Evolutionary conservation across 1,284 basidiomycete genomes (phyloP).

Genomic region (Bjerkandera adusta): DNA sequence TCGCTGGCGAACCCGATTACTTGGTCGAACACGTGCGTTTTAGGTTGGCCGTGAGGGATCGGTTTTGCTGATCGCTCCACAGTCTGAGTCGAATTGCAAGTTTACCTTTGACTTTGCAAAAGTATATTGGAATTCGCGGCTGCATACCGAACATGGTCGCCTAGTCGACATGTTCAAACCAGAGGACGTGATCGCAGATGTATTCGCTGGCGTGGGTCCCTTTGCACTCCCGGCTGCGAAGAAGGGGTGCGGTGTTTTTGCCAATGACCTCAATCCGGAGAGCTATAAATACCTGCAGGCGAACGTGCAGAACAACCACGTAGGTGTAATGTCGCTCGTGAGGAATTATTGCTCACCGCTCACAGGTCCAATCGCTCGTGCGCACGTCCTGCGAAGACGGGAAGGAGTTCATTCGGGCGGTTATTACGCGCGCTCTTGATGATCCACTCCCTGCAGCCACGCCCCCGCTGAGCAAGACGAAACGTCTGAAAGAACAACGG

Average conservation of each 20-base stretch:
- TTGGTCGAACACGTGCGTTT: constrained; percentile 78
- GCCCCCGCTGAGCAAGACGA: constrained; percentile 47
- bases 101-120: constrained; percentile 95
- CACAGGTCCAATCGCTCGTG: constrained; percentile 67
- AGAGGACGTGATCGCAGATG: constrained; percentile 84
- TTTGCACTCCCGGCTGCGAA: constrained; percentile 94
- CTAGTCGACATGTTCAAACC: constrained; percentile 71
- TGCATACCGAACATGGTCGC: constrained; percentile 89
- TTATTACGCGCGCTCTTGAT: constrained; percentile 51
- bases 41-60: no score
- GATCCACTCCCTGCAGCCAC: constrained; percentile 61
- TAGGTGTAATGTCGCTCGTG: constrained; percentile 32
- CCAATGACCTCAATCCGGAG: constrained; percentile 94
- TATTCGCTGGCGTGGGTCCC: constrained; percentile 97
- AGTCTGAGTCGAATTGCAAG: constrained; percentile 82
- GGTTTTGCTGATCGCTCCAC: constrained; percentile 10
- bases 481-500: constrained; percentile 31
- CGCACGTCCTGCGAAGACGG: constrained; percentile 80
- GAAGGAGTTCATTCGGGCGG: constrained; percentile 74
- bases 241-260: constrained; percentile 85
- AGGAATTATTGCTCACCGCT: not conserved
- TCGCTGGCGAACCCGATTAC: constrained; percentile 89
- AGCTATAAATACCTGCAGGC: constrained; percentile 77
- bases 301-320: constrained; percentile 83
- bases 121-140: constrained; percentile 98